Conservation (phyloP, 768 basidiomycete species). For the Boletus fagicola region DNA sequence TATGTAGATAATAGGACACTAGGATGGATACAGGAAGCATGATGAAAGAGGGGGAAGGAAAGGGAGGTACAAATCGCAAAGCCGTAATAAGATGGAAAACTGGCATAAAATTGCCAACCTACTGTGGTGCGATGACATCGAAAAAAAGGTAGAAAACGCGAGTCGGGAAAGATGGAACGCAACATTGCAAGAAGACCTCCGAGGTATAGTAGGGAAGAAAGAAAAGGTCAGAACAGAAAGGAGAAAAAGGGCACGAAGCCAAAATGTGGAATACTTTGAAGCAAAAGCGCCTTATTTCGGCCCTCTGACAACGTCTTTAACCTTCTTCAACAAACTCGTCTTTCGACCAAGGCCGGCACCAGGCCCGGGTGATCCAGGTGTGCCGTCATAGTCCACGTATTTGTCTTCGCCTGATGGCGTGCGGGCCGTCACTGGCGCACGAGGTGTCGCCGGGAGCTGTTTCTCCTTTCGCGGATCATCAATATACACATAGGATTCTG, state of each 20-base stretch:
- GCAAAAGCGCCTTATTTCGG: constrained; percentile 34
- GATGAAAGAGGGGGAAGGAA: constrained; percentile 1
- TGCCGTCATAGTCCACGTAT: constrained; percentile 52
- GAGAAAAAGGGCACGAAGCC: constrained; percentile 4
- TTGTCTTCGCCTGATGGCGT: constrained; percentile 30
- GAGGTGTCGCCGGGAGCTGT: constrained; percentile 47
- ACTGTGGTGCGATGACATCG: background rate
- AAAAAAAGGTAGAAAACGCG: background rate
- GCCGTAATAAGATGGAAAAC: background rate
- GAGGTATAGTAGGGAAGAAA: constrained; percentile 7
- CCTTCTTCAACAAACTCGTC: constrained; percentile 77
- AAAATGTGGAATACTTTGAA: constrained; percentile 10
- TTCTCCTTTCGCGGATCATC: constrained; percentile 53
- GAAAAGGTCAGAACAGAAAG: background rate
- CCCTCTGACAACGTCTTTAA: constrained; percentile 68
- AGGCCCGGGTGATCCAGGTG: constrained; percentile 36
- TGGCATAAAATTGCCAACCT: constrained; percentile 5
- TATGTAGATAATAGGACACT: constrained; percentile 33
- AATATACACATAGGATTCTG: constrained; percentile 69
- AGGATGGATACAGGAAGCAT: constrained; percentile 34
- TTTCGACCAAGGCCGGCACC: constrained; percentile 59
- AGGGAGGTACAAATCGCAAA: constrained; percentile 11
- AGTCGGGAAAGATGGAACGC: background rate
- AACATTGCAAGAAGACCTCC: constrained; percentile 8
- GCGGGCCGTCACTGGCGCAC: constrained; percentile 24